phyloP scores from a whole-genome alignment of 176 grass and related monocot genomes.

The Ensete ventricosum region DNA sequence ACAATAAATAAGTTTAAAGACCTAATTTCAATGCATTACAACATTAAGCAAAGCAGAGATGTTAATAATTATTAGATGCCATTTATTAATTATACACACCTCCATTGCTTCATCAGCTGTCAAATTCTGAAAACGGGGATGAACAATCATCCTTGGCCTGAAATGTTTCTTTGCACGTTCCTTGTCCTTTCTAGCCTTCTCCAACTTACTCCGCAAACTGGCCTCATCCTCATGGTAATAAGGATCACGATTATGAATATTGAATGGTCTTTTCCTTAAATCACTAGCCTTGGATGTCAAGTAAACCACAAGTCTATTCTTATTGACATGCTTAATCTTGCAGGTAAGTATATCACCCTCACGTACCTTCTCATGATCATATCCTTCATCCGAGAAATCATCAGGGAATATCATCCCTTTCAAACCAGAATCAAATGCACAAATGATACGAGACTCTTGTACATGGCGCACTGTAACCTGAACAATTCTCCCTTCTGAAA shows the following conservation, averaged over 20 bases:
- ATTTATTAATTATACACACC: conserved; percentile 29
- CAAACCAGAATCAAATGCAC: conserved; percentile 90
- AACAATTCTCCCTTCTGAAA: conserved; percentile 94
- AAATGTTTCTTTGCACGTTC: conserved; percentile 82
- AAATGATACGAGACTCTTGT: conserved; percentile 73
- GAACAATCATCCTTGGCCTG: conserved; percentile 94
- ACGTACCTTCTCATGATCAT: conserved; percentile 51
- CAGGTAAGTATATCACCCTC: conserved; percentile 86
- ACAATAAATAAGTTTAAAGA: conserved; percentile 4
- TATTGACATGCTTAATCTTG: conserved; percentile 82
- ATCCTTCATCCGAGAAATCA: conserved; percentile 69
- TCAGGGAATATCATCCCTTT: conserved; percentile 77
- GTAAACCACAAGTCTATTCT: conserved; percentile 67
- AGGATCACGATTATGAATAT: conserved; percentile 47
- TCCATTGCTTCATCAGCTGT: conserved; percentile 89
- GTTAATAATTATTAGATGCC: background rate
- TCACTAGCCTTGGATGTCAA: conserved; percentile 70
- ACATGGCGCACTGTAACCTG: conserved; percentile 75
- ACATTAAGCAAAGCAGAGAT: conserved; percentile 2
- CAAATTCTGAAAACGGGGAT: conserved; percentile 89
- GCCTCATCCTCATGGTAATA: conserved; percentile 58
- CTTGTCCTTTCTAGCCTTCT: conserved; percentile 70
- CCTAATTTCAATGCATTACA: background rate
- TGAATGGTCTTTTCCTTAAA: conserved; percentile 39
- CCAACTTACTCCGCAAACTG: conserved; percentile 33